Percentiles rank a stretch among this genome's conserved stretches.
Conservation (phyloP, 2,329 filamentous ascomycete species). For the Pyrenophora graminea region DNA sequence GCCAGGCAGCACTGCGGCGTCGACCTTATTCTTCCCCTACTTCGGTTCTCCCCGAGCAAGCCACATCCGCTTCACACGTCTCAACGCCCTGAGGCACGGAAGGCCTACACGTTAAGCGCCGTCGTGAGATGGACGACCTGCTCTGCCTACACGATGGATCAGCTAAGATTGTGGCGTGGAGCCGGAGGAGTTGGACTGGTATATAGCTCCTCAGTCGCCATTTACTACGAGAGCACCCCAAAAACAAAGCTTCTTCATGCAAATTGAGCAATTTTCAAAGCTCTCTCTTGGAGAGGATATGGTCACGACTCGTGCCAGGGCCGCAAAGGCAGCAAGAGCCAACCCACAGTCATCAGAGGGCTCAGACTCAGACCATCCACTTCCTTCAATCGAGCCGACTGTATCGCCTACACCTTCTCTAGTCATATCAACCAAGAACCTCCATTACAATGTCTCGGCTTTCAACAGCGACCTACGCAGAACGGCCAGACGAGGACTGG, state of each 20-base stretch:
- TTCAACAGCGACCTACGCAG: constrained; percentile 39
- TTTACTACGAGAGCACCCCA: constrained; percentile 18
- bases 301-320: constrained; percentile 45
- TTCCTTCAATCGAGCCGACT: constrained; percentile 27
- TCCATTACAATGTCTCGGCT: constrained; percentile 41
- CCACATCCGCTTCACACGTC: constrained; percentile 36
- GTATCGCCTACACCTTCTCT: constrained; percentile 37
- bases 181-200: constrained; percentile 23
- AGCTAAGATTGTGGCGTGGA: constrained; percentile 38
- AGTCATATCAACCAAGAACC: constrained; percentile 40
- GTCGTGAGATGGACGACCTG: constrained; percentile 29
- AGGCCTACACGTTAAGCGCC: constrained; percentile 38
- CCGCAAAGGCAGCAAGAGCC: constrained; percentile 35
- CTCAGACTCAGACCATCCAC: constrained; percentile 28
- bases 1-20: constrained; percentile 33
- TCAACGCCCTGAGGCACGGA: constrained; percentile 38
- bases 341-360: constrained; percentile 20
- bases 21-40: constrained; percentile 18
- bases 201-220: constrained; percentile 36
- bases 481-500: constrained; percentile 38
- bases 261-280: constrained; percentile 43
- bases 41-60: constrained; percentile 33
- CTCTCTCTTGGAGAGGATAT: constrained; percentile 44
- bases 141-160: constrained; percentile 27
- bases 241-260: constrained; percentile 36